phyloP scores from a whole-genome alignment of 495 filamentous ascomycete species.

The Alectoria sarmentosa region DNA sequence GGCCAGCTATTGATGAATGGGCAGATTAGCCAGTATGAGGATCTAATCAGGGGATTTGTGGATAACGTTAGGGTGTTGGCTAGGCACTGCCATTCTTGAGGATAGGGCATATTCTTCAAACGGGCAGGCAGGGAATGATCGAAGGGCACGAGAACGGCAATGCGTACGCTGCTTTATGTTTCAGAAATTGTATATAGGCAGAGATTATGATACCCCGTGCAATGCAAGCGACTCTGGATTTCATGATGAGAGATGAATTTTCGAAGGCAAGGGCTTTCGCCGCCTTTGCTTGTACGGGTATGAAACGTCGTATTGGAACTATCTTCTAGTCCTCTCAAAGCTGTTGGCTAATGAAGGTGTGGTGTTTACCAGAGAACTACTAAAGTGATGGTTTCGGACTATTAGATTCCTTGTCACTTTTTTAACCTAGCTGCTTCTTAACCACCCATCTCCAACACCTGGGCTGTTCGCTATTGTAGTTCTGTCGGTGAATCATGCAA shows the following conservation, averaged over 20 bases:
- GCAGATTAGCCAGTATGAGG: slow-evolving; percentile 61
- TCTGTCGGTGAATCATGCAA: neutral
- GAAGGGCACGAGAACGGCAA: neutral
- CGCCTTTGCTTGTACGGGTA: neutral
- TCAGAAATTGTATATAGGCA: slow-evolving; percentile 1
- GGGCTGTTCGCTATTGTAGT: neutral
- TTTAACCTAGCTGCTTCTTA: neutral
- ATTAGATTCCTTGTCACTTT: too few species aligned
- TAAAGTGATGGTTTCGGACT: too few species aligned
- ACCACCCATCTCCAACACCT: neutral
- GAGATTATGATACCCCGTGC: slow-evolving; percentile 16
- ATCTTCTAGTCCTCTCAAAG: neutral
- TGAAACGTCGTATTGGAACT: neutral
- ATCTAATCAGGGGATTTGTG: slow-evolving; percentile 72
- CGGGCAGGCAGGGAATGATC: neutral
- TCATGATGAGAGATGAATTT: neutral
- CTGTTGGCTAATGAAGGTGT: neutral
- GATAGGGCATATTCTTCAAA: neutral
- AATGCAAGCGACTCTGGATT: slow-evolving; percentile 7
- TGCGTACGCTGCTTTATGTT: neutral
- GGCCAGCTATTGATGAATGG: slow-evolving; percentile 50
- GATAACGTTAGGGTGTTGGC: slow-evolving; percentile 73
- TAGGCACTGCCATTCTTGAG: slow-evolving; percentile 26
- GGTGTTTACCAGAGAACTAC: neutral
- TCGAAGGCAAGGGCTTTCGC: neutral